Evolutionary conservation across 805 yeast genomes (phyloP).

Genomic region (Tetrapisispora pingtungensis): DNA sequence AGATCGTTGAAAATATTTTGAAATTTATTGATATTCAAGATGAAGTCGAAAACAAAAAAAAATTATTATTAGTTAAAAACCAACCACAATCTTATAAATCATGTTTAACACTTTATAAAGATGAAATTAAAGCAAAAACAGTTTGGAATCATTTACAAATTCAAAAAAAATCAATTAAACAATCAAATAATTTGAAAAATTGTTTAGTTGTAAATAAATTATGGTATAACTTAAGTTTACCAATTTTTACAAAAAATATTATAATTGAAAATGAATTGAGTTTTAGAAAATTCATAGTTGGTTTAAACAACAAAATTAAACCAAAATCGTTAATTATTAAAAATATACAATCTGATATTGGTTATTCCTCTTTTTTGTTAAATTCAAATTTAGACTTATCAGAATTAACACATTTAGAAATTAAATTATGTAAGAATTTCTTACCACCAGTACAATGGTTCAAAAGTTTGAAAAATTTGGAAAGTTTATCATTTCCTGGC

Average conservation of each 20-base stretch:
- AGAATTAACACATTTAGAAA: slow-evolving; percentile 49
- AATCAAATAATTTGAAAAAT: slow-evolving; percentile 25
- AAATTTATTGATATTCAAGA: slow-evolving; percentile 32
- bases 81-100: slow-evolving; percentile 60
- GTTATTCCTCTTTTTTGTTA: slow-evolving; percentile 34
- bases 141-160: slow-evolving; percentile 29
- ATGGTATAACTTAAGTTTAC: slow-evolving; percentile 50
- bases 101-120: slow-evolving; percentile 57
- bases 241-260: slow-evolving; percentile 45
- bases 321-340: slow-evolving; percentile 2
- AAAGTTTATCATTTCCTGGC: slow-evolving; percentile 56
- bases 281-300: slow-evolving; percentile 35
- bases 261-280: slow-evolving; percentile 41
- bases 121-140: slow-evolving; percentile 36
- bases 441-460: slow-evolving; percentile 45
- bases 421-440: slow-evolving; percentile 71
- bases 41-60: slow-evolving; percentile 41
- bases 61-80: slow-evolving; percentile 38
- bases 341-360: neutral
- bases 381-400: slow-evolving; percentile 1
- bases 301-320: neutral
- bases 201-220: slow-evolving; percentile 61
- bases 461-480: slow-evolving; percentile 30
- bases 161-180: neutral
- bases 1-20: slow-evolving; percentile 54